Percentiles rank a stretch among this genome's conserved stretches.
These are phyloP conservation scores for Pleodorina starrii DNA, from an alignment of 139 green algal species.

Conservation along the genomic window DNA sequence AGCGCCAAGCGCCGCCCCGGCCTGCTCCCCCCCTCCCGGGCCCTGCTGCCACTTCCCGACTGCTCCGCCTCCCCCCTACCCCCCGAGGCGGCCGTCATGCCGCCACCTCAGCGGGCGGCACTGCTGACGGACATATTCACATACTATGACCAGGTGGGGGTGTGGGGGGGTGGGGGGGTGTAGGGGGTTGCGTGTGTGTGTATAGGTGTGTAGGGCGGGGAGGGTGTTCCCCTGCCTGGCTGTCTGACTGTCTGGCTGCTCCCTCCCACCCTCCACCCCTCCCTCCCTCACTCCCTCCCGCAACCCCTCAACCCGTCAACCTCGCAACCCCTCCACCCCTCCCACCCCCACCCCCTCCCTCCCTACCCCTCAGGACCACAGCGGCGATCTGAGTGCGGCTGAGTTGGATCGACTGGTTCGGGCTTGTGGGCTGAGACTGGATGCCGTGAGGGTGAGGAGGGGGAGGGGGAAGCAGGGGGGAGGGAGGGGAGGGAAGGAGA, in stretches of 20 bases:
- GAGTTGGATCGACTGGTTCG: conserved; percentile 31
- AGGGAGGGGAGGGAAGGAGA: neutral
- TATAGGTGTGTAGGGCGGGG: neutral
- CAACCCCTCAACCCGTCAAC: too few relatives aligned
- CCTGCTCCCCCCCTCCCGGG: neutral
- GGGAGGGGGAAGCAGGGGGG: neutral
- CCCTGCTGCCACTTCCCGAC: conserved; percentile 6
- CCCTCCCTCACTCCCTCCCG: neutral
- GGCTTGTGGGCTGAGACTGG: conserved; percentile 23
- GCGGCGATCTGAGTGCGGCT: conserved; percentile 3
- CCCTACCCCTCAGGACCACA: conserved; percentile 17
- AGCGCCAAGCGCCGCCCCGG: neutral
- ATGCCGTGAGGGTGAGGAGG: neutral
- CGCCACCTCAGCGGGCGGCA: neutral
- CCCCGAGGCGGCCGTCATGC: conserved; percentile 36
- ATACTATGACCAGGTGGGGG: conserved; percentile 39
- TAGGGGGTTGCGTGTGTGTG: too few relatives aligned
- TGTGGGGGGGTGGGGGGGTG: neutral
- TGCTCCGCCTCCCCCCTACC: conserved; percentile 21
- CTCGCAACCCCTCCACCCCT: neutral
- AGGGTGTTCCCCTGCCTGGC: too few relatives aligned
- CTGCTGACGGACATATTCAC: conserved; percentile 26
- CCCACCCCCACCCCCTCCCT: neutral
- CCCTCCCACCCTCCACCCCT: neutral
- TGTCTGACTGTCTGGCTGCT: neutral